A percentile compares a stretch with the other conserved stretches of the same genome.
Conservation (phyloP, 495 filamentous ascomycete genomes). For the Daldinia decipiens region DNA sequence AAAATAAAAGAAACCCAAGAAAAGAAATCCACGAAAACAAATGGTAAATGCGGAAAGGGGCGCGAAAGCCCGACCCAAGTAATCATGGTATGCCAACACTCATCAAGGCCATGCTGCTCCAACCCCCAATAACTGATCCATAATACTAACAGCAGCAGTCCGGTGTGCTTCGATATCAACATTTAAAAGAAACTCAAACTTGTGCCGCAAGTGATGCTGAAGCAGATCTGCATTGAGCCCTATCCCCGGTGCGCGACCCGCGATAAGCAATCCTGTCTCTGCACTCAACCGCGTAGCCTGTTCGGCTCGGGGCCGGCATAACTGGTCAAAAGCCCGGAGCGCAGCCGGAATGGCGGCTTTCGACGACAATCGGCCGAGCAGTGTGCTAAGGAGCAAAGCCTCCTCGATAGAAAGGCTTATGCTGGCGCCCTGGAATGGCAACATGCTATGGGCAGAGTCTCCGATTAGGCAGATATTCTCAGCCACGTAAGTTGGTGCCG, state of each 20-base stretch:
- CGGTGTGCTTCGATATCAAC: conserved; percentile 23
- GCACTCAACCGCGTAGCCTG: conserved; percentile 22
- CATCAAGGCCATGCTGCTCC: conserved; percentile 2
- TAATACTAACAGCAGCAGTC: conserved; percentile 31
- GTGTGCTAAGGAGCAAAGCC: conserved; percentile 39
- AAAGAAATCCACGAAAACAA: conserved; percentile 1
- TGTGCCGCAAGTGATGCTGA: conserved; percentile 33
- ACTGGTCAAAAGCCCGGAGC: conserved; percentile 42
- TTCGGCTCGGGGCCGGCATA: conserved; percentile 45
- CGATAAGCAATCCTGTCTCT: conserved; percentile 35
- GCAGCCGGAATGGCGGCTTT: conserved; percentile 42
- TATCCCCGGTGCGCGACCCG: conserved; percentile 34
- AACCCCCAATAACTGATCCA: conserved; percentile 36
- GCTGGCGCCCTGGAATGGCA: conserved; percentile 36
- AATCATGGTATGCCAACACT: neutral
- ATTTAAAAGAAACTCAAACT: conserved; percentile 36
- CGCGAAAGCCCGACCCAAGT: neutral
- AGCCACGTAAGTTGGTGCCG: conserved; percentile 43
- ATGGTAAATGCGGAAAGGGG: neutral
- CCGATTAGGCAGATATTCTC: conserved; percentile 41
- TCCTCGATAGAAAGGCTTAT: conserved; percentile 40
- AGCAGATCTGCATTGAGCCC: conserved; percentile 40
- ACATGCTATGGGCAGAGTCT: conserved; percentile 44
- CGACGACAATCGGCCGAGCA: conserved; percentile 37
- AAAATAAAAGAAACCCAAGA: neutral